phyloP scores from a whole-genome alignment of 140 eudicot genomes.

The Cichorium intybus region DNA sequence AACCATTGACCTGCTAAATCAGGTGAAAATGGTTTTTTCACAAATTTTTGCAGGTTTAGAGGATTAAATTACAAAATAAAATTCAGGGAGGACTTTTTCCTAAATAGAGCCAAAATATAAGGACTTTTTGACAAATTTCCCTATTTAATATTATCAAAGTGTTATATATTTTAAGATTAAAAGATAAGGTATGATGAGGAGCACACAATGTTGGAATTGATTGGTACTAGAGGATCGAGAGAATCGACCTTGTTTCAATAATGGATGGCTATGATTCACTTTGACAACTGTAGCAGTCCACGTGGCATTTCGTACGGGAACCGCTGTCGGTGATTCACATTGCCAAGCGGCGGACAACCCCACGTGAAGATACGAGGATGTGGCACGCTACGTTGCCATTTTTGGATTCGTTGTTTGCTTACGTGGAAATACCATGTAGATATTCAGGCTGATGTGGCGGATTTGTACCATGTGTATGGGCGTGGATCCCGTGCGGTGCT shows the following conservation, averaged over 20 bases:
- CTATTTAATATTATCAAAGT: background rate
- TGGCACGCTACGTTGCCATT: background rate
- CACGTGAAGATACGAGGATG: slow-evolving; percentile 6
- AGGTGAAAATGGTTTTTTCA: no score
- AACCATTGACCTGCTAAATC: no score
- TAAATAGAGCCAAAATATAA: no score
- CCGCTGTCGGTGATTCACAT: slow-evolving; percentile 1
- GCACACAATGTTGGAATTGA: slow-evolving; percentile 22
- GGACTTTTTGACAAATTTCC: no score
- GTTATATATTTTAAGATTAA: background rate
- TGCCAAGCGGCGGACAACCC: background rate
- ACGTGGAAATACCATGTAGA: slow-evolving; percentile 11
- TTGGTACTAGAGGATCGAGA: slow-evolving; percentile 1
- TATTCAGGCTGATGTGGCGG: slow-evolving; percentile 4
- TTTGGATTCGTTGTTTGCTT: slow-evolving; percentile 16
- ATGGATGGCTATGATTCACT: slow-evolving; percentile 13
- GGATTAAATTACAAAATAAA: no score
- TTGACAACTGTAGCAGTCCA: slow-evolving; percentile 21
- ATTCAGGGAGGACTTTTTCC: no score
- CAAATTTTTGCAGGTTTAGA: no score
- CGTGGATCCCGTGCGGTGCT: background rate
- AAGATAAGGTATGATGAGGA: slow-evolving; percentile 29
- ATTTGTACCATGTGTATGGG: background rate
- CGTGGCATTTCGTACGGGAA: slow-evolving; percentile 5
- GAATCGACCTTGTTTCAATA: background rate